Evolutionary conservation across 192 early-diverging fungal genomes (phyloP), one percentile per base, ranked within the genome.

Genomic region (Allomyces macrogynus): DNA sequence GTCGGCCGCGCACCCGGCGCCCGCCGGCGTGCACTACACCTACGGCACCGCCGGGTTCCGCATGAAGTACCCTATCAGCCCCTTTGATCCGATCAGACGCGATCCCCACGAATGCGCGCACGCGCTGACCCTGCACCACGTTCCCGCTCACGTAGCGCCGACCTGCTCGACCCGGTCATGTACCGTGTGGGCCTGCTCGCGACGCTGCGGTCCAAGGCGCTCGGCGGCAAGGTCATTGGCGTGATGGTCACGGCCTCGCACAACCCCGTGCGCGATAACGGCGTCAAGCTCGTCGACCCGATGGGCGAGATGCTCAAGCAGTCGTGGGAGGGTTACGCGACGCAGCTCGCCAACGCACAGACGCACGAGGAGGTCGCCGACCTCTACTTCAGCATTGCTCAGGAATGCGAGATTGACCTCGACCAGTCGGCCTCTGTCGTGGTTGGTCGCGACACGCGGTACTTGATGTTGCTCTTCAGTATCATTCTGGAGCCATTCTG

Each of bases 21-120:
- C 84, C 10, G 69, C 67, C 23, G 66, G 68, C 64, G 72, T 61
- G 42, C 74, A 72, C 62, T 93, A 82, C 70, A 78, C 82, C 22
- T 97, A 99, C 74, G 96, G 96, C 66, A 99, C 96, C 0, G 96
- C 96, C 12, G 96, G 96, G 20, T 95, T 99, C 84, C 87, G 96
- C 67, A 92, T 88, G 78, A 86, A 86, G 86, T 87, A 74, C 73
- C 84, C 79, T 27, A 57, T 61, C 57, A 63, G 16, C 25, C 4
- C 10, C 22, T 18, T 32, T 10, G 22, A 71, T 11, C 24, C 4
- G n/a, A 65, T 26, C 20, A 69, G 26, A 24, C 25, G 24, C 18
- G 24, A 20, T 40, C 20, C 43, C 12, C 64, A 67, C 67, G 18
- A 0, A 67, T 23, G 14, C 20, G 49, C 5, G n/a, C 60, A 43